Conservation (phyloP, 805 yeast species). For the Kodamaea fukazawae region DNA sequence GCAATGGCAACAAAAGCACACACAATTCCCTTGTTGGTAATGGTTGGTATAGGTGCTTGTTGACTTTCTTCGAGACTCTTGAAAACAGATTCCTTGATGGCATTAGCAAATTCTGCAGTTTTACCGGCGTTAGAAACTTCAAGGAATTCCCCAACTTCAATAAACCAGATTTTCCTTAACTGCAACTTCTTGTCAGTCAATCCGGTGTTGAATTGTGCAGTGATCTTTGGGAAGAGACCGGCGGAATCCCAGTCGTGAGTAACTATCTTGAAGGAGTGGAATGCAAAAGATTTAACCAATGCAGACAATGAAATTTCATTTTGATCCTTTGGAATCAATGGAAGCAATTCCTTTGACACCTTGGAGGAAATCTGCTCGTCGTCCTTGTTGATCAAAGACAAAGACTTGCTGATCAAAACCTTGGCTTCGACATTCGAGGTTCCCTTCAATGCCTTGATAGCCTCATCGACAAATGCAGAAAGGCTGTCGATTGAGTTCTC, state of each 20-base stretch:
- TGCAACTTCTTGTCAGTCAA: slow-evolving; percentile 61
- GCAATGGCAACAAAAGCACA: slow-evolving; percentile 52
- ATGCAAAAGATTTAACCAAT: slow-evolving; percentile 49
- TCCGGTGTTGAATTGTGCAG: slow-evolving; percentile 50
- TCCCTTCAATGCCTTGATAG: slow-evolving; percentile 56
- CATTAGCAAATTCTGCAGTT: slow-evolving; percentile 7
- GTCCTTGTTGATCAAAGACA: slow-evolving; percentile 35
- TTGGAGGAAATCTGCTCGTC: slow-evolving; percentile 27
- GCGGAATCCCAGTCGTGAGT: slow-evolving; percentile 11
- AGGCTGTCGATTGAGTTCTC: slow-evolving; percentile 14
- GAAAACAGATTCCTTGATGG: slow-evolving; percentile 22
- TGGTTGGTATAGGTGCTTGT: slow-evolving; percentile 51
- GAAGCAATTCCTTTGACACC: slow-evolving; percentile 43
- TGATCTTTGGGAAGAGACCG: slow-evolving; percentile 14
- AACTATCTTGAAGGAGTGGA: slow-evolving; percentile 34
- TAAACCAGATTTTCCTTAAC: slow-evolving; percentile 67
- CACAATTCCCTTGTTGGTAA: slow-evolving; percentile 49
- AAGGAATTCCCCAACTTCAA: slow-evolving; percentile 42
- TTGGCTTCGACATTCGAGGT: slow-evolving; percentile 65
- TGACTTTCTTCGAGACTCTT: slow-evolving; percentile 41
- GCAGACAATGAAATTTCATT: slow-evolving; percentile 62
- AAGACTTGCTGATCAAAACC: slow-evolving; percentile 44
- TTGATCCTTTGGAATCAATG: slow-evolving; percentile 67
- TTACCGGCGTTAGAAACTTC: background rate
- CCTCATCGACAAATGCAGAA: slow-evolving; percentile 46